Evolutionary conservation across 208 protist genomes (phyloP).

Genomic region (Entamoeba moshkovskii): DNA sequence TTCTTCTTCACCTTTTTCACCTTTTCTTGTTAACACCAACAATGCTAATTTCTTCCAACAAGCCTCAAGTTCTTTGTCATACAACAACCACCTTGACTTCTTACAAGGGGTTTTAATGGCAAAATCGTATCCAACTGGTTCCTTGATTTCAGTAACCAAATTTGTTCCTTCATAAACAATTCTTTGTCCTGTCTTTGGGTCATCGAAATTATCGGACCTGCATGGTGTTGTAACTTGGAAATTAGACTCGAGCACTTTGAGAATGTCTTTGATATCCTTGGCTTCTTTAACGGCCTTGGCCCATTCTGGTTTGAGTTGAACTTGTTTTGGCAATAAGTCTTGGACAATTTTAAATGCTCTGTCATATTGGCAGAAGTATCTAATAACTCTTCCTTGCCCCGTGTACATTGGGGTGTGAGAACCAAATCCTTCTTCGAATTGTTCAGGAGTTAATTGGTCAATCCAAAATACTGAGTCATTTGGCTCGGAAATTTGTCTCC

Average conservation of each 20-base stretch:
- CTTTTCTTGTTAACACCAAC: background rate
- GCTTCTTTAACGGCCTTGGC: background rate
- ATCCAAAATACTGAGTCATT: slow-evolving; percentile 45
- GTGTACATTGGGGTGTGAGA: slow-evolving; percentile 46
- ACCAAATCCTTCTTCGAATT: slow-evolving; percentile 49
- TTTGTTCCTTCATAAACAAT: slow-evolving; percentile 36
- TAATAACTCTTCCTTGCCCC: slow-evolving; percentile 41
- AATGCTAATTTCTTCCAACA: background rate
- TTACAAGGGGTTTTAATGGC: slow-evolving; percentile 46
- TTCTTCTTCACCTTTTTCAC: background rate
- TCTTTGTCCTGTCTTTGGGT: slow-evolving; percentile 44
- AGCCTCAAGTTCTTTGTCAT: background rate
- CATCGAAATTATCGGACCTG: slow-evolving; percentile 17
- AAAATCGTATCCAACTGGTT: slow-evolving; percentile 32
- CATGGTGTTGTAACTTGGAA: slow-evolving; percentile 49
- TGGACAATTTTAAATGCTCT: slow-evolving; percentile 28
- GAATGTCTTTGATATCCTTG: slow-evolving; percentile 29
- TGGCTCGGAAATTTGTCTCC: slow-evolving; percentile 45
- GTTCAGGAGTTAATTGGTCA: slow-evolving; percentile 39
- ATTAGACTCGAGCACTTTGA: slow-evolving; percentile 37
- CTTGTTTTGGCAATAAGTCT: background rate
- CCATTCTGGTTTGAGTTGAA: background rate
- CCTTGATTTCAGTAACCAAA: slow-evolving; percentile 31
- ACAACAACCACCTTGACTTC: slow-evolving; percentile 36
- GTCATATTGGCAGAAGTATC: slow-evolving; percentile 41